Base-by-base conservation (phyloP, 306 rosid genomes). In the Inga laurina region DNA sequence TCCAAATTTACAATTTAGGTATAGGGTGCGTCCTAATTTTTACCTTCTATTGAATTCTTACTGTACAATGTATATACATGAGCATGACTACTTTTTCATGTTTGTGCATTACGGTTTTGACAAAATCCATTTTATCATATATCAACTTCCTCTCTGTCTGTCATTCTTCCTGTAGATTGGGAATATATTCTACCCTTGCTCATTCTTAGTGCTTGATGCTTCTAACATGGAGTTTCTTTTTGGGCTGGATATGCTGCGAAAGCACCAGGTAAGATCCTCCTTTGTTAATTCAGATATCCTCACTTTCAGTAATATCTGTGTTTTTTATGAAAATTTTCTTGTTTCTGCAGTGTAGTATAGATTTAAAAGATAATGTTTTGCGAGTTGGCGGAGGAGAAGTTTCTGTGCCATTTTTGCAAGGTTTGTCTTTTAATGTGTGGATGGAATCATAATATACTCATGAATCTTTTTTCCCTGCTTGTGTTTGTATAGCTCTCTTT, bases 381-480 rank as follows among this genome's bases (percentile, higher is more conserved):
- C 88, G 98, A 86, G 98, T 96, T 72, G 98, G 98, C 61, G 97
- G 99, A 77, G 97, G 99, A 84, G 99, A 92, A 86, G 99, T 91
- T 46, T 87, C 92, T 45, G 98, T 92, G 81, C 99, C 99, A 54
- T 96, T 96, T 88, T 90, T 92, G 92, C 97, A 87, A 81, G 99
- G 98, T 94, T 80, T 41, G 90, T 78, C 75, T 82, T 84, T 56
- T 52, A 14, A 56, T 81, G 22, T 52, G 48, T 54, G 35, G 69
- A 44, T 27, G 45, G 70, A 74, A 72, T 74, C 74, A 22, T 75
- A 59, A 41, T 41, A 70, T 41, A n/a, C 22, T 62, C n/a, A 37
- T 37, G 45, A 34, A 46, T 16, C 9, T 52, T 48, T 66, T 79
- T 44, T 37, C 74, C 74, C 21, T 84, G 78, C 77, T 22, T 27